Base-by-base conservation (phyloP, 2,329 filamentous ascomycete species). In the Epichloe sibirici region DNA sequence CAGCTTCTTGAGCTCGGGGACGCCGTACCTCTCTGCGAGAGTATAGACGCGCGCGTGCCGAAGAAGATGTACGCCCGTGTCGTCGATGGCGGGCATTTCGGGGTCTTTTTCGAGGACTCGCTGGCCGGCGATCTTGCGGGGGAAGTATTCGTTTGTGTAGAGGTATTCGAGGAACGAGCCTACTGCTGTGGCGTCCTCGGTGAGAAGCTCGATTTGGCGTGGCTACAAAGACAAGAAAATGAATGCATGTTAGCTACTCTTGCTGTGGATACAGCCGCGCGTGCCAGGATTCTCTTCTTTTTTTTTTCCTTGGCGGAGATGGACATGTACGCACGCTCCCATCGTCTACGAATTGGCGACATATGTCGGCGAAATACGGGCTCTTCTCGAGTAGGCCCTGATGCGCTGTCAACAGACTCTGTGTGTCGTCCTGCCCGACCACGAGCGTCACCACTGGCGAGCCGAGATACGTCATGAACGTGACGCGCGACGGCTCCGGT, bases 41-140 rank as follows among this genome's bases (percentile, higher is more conserved):
- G 88, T 95, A 74, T 95, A 95, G 57, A 95, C 80, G 57, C 86
- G 85, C 23, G 90, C 90, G 66, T 96, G 90, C 63, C 87, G 88
- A 56, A 96, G 81, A 17, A 96, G 82, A 64, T 91, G 86, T 13
- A 85, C 78, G 58, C 90, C 90, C n/a, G 79, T 80, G 65, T 88
- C 77, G 69, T 95, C 90, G 53, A 88, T 74, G 0, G 71, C 66
- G 3, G 86, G 85, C 12, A 81, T 66, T 7, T 76, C 69, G 0
- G 84, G 78, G 64, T 91, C 85, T 51, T 74, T 66, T 64, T 94
- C 88, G 45, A 94, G 80, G 31, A 76, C 71, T 44, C 82, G 82
- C 61, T 83, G 77, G 51, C 81, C 79, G 15, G 77, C 69, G 13
- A 83, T 65, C 61, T 82, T 80, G 59, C 77, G 77, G 21, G 89